Evolutionary conservation across 75 land plant genomes (phyloP), one percentile per base, ranked within the genome.

Genomic region (Picea sitchensis): DNA sequence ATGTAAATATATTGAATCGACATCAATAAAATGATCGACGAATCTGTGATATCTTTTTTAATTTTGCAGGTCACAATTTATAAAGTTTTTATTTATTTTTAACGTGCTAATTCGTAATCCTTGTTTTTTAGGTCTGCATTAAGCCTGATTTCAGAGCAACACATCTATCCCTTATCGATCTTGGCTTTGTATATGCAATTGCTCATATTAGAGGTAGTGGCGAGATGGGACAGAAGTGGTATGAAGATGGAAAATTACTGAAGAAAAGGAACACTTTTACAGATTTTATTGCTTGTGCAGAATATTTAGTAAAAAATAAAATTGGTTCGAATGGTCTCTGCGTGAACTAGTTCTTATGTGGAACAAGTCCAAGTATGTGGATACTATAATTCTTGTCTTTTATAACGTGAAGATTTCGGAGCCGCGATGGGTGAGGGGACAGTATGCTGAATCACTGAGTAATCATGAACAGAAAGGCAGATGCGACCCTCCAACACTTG

Each of bases 161-260:
- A 61, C 81, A 94, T 61, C 77, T 97, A 23, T 91, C 98, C 59
- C 84, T 94, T 71, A 59, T 97, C 75, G 99, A 97, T 59, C 74
- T 98, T 54, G 99, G 99, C 34, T 85, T 97, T 74, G 83, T 94
- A n/a, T 97, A 65, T 88, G 98, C 90, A 61, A 91, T 97, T 64
- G 98, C 99, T 78, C 99, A 97, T 74, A 83, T 97, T 41, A 90
- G 99, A 83, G 99, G 99, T 23, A 98, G 99, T 56, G 99, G 99
- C 82, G 99, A 97, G 85, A 88, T 97, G 95, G 99, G 97, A 36
- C 86, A 98, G 77, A 84, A 91, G 77, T 97, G 99, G 99, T 97
- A 97, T 80, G 99, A 97, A 79, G 83, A 94, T 82, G 99, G 99
- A 61, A 97, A 97, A 81, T 79, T 91, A 2, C 69, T 91, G 67